These are phyloP conservation scores for Sequoia sempervirens DNA, from an alignment of 75 land plant genomes.

Conservation along the genomic window DNA sequence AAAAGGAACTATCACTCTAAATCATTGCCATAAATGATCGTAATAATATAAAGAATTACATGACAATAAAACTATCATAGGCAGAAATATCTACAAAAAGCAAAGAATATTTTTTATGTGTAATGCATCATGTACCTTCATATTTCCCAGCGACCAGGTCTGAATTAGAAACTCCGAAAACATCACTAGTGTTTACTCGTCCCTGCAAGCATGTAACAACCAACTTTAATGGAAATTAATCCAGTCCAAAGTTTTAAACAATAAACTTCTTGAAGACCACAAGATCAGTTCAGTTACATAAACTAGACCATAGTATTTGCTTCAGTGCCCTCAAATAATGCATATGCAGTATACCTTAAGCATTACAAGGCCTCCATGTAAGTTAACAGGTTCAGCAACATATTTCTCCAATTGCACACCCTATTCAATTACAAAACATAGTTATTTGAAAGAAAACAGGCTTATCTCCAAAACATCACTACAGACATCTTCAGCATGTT, in stretches of 20 bases:
- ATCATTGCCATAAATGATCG: background rate
- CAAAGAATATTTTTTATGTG: background rate
- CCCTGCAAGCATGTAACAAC: constrained; percentile 19
- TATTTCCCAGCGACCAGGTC: constrained; percentile 43
- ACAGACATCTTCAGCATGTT: background rate
- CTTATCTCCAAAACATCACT: background rate
- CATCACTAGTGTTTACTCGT: constrained; percentile 35
- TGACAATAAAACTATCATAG: background rate
- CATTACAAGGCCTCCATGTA: constrained; percentile 22
- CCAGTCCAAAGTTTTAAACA: background rate
- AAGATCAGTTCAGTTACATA: background rate
- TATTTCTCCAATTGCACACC: constrained; percentile 10
- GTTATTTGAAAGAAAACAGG: background rate
- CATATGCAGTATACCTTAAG: constrained; percentile 22
- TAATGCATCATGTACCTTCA: constrained; percentile 23
- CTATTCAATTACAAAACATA: constrained; percentile 6
- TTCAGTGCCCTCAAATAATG: background rate
- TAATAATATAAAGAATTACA: background rate
- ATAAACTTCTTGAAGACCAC: background rate
- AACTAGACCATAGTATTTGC: background rate
- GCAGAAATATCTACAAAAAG: background rate
- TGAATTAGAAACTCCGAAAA: constrained; percentile 31
- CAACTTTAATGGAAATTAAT: background rate
- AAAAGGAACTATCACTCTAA: constrained; percentile 9
- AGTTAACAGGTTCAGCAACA: constrained; percentile 16